Conservation (phyloP, 768 basidiomycete genomes). For the Russula griseocarnosa region DNA sequence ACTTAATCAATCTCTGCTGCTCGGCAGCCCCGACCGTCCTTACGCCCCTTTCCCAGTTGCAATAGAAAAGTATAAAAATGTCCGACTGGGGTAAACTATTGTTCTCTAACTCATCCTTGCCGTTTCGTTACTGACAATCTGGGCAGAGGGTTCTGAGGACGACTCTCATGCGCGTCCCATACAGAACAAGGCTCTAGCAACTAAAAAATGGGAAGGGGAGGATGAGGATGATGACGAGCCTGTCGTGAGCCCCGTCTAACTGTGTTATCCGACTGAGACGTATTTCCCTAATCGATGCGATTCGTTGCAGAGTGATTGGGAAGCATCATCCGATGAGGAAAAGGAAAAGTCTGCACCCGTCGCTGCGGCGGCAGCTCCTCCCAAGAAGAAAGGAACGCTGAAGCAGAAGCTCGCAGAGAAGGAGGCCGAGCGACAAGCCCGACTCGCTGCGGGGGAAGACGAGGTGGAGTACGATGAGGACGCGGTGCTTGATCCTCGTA, state of each 20-base stretch:
- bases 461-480: constrained; percentile 59
- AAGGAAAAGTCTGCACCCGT: constrained; percentile 45
- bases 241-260: constrained; percentile 50
- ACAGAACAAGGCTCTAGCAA: constrained; percentile 29
- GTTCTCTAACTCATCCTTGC: neutral
- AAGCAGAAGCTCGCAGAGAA: constrained; percentile 93
- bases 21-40: constrained; percentile 27
- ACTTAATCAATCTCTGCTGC: constrained; percentile 21
- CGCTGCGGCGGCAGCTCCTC: constrained; percentile 53
- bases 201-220: constrained; percentile 77
- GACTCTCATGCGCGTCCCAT: constrained; percentile 22
- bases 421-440: constrained; percentile 66
- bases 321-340: constrained; percentile 75
- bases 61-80: constrained; percentile 21
- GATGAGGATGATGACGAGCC: constrained; percentile 85
- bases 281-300: constrained; percentile 16
- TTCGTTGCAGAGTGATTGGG: constrained; percentile 83
- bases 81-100: constrained; percentile 30
- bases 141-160: constrained; percentile 26
- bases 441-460: constrained; percentile 41
- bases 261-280: neutral
- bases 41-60: constrained; percentile 17
- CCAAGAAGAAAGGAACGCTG: constrained; percentile 89
- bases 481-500: constrained; percentile 65
- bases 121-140: constrained; percentile 1